Base-by-base conservation (phyloP, 305 asterid species). In the Fraxinus floribunda region DNA sequence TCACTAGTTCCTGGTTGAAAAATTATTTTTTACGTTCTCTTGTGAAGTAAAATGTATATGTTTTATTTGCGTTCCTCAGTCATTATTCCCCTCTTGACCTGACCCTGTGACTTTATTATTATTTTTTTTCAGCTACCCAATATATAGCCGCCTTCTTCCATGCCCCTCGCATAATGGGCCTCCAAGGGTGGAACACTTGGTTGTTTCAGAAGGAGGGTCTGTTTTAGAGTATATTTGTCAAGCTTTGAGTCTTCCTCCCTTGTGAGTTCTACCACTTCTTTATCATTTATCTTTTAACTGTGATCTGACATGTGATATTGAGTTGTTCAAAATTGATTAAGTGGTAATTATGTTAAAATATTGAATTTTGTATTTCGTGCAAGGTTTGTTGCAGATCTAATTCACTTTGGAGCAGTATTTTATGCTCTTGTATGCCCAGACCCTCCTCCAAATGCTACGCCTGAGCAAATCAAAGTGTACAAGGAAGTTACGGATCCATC, bases 401-500 rank as follows among this genome's bases (percentile, higher is more conserved):
- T 95, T 88, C 98, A 90, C 71, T 95, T 95, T 81, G 99, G 99
- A 84, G 98, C 99, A 70, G 94, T 95, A 55, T 91, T 90, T 87
- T 93, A 92, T 78, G 97, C 98, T 77, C 94, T 95, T 85, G 98
- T 95, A 83, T 95, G 97, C 88, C 99, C 99, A 39, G 87, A 91
- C 87, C 98, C 97, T 76, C 98, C 98, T 78, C 86, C 89, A 49
- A 89, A 78, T 86, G 97, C 98, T 76, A 93, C 96, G 39, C 85
- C 91, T 30, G 96, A 93, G 93, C 95, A 95, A 87, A 83, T 93
- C 52, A 84, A 86, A 81, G 73, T 79, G 80, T 95, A 91, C 79
- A 88, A 89, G 88, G 87, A 93, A 89, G 91, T 82, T 79, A 95
- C 98, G 20, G 93, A 92, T 83, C 97, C 95, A 84, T 86, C 89